Conservation (phyloP, 2,329 filamentous ascomycete genomes). For the Pyricularia pennisetigena region DNA sequence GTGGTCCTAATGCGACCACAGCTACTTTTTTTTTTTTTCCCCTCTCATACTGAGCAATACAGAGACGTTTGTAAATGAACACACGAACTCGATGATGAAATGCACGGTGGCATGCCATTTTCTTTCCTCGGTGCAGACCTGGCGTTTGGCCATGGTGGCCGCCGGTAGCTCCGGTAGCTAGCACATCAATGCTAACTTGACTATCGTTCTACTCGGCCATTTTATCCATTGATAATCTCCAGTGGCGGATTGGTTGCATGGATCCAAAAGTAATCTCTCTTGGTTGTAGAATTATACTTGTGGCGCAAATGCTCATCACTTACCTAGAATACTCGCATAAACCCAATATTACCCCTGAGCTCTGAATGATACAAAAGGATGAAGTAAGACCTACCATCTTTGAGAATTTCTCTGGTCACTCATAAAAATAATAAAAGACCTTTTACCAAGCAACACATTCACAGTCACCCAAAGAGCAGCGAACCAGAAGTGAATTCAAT, state of each 20-base stretch:
- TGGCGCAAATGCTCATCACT: too few relatives aligned
- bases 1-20: not conserved
- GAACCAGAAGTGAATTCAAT: conserved; percentile 2
- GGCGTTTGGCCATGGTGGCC: too few relatives aligned
- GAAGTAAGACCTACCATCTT: too few relatives aligned
- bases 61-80: not conserved
- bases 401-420: too few relatives aligned
- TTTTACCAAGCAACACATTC: not conserved
- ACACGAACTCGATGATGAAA: not conserved
- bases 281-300: too few relatives aligned
- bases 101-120: not conserved
- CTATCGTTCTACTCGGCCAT: not conserved
- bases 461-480: not conserved
- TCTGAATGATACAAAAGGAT: too few relatives aligned
- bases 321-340: too few relatives aligned
- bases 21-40: not conserved
- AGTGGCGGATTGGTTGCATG: not conserved
- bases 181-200: not conserved
- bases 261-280: too few relatives aligned
- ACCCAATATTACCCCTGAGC: too few relatives aligned
- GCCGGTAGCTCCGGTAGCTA: not conserved
- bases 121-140: not conserved
- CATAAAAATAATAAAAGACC: too few relatives aligned
- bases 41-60: not conserved
- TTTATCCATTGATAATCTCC: not conserved